Evolutionary conservation across 2,329 filamentous ascomycete genomes (phyloP), one percentile per base, ranked within the genome.

Genomic region (Clonostachys rosea): DNA sequence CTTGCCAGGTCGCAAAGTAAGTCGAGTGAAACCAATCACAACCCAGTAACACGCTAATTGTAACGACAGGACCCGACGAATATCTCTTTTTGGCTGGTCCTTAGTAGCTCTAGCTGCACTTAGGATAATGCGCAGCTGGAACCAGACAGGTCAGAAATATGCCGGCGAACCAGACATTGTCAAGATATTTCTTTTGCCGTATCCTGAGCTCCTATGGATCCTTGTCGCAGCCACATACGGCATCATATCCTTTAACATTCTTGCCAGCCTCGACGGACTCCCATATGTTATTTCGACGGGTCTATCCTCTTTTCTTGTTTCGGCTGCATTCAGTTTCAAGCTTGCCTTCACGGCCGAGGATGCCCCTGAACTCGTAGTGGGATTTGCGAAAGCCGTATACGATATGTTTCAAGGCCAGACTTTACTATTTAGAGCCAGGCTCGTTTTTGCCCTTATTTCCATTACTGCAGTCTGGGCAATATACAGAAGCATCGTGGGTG

Each of bases 141-240:
- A 97, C 60, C 94, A 97, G 64, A 97, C 94, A 0, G 94, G 94
- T 5, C 92, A 97, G 61, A 99, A 99, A 64, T 91, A 90, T 57
- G 87, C 94, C 2, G 91, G 91, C n/a, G 87, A 86, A 37, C 83
- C 90, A 24, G 94, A 97, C 59, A 88, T 97, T 42, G 87, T 88
- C 52, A 89, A 86, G 49, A 72, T 66, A 6, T 86, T 89, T 59
- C 72, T 95, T 46, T 70, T 77, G 14, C 70, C 76, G 0, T 78
- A 89, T 48, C 83, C 83, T 3, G 63, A 73, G 30, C 59, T 87
- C 0, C 78, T 99, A 5, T 99, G 94, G 94, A 55, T 65, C 3
- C 67, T 95, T 10, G 76, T 95, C 18, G 72, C 83, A 37, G 63
- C 77, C 12, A 84, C 86, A 2, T 96, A 96, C 62, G 62, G 81